A percentile compares a stretch with the other conserved stretches of the same genome.
Evolutionary conservation across 2,329 filamentous ascomycete species (phyloP).

Genomic region (Claviceps pazoutovae): DNA sequence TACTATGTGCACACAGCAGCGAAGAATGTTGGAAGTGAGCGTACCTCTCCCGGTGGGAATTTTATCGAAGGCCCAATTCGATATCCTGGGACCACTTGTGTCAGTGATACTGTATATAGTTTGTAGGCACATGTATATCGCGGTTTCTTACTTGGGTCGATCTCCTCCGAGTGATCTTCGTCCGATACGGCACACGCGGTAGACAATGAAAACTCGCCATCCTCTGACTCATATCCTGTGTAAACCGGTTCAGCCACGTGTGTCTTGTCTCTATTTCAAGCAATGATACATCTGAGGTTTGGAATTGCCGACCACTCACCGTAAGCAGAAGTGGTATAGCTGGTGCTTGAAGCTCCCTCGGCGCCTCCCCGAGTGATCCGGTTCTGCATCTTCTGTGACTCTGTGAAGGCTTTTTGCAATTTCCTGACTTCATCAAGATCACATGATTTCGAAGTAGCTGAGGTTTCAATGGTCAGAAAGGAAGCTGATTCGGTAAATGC

Average conservation of each 20-base stretch:
- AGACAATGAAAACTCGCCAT: constrained; percentile 1
- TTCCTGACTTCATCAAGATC: not conserved
- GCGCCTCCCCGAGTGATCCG: not conserved
- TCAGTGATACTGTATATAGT: not conserved
- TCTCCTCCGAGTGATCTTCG: constrained; percentile 9
- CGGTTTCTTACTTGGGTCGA: constrained; percentile 24
- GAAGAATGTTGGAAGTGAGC: constrained; percentile 5
- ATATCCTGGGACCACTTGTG: constrained; percentile 19
- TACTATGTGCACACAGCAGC: not conserved
- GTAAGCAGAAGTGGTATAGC: constrained; percentile 1
- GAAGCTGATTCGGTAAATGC: not conserved
- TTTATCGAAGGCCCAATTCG: constrained; percentile 22
- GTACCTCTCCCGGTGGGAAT: constrained; percentile 29
- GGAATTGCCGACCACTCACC: not conserved
- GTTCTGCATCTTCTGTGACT: constrained; percentile 1
- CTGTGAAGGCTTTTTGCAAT: not conserved
- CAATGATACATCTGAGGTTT: not conserved
- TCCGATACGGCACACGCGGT: not conserved
- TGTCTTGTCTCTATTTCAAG: too few relatives aligned
- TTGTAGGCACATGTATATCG: too few relatives aligned
- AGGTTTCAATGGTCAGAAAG: not conserved
- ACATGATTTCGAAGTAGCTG: not conserved
- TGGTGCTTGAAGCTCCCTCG: not conserved
- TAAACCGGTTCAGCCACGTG: not conserved
- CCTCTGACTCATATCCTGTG: constrained; percentile 4